These are phyloP conservation scores for Acacia pycnantha DNA, from an alignment of 331 rosid species.

Conservation along the genomic window DNA sequence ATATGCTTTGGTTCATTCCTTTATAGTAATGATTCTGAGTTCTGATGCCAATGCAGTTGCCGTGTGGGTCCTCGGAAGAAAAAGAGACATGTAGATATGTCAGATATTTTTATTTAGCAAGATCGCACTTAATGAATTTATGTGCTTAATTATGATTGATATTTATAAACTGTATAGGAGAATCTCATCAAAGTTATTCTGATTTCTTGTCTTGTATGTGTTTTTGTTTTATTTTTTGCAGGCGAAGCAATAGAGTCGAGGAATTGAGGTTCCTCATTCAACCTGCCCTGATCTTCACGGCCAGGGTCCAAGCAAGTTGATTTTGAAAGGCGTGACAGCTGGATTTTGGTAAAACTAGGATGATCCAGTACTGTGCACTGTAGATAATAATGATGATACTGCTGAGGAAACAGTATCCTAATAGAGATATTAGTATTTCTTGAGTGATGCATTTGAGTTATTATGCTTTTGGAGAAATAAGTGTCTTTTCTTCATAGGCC, in stretches of 20 bases:
- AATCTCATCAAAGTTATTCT: not conserved
- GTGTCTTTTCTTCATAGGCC: conserved; percentile 4
- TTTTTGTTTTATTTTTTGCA: conserved; percentile 24
- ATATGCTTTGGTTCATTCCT: conserved; percentile 27
- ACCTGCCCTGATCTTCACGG: not conserved
- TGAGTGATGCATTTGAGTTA: not conserved
- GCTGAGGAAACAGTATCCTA: conserved; percentile 16
- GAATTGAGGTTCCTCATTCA: conserved; percentile 15
- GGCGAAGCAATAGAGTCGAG: conserved; percentile 69
- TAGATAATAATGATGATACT: conserved; percentile 30
- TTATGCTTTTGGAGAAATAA: conserved; percentile 25
- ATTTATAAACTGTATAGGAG: too few species aligned
- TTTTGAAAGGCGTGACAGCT: conserved; percentile 18
- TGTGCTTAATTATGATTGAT: not conserved
- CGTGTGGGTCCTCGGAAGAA: not conserved
- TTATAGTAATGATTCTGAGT: conserved; percentile 5
- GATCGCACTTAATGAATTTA: not conserved
- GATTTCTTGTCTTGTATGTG: not conserved
- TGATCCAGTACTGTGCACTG: conserved; percentile 32
- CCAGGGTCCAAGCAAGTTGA: conserved; percentile 26
- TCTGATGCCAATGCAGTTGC: not conserved
- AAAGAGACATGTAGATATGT: not conserved
- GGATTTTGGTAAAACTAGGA: conserved; percentile 25
- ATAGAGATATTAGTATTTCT: not conserved
- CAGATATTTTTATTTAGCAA: not conserved